Base-by-base conservation (phyloP, 495 filamentous ascomycete species). In the Penicillium daleae region DNA sequence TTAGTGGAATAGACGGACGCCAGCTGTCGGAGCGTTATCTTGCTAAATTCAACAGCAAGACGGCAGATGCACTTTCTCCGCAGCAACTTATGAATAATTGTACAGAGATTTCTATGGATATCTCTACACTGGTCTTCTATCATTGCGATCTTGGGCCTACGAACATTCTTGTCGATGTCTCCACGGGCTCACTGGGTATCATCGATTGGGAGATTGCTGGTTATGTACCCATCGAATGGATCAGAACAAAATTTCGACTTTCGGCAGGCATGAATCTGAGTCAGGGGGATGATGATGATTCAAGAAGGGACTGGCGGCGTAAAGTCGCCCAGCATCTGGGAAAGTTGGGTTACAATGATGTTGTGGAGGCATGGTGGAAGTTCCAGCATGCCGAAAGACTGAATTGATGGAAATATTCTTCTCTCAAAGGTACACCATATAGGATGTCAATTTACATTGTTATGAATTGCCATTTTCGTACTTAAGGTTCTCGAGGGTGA, bases 191-290 rank as follows among this genome's bases (percentile, higher is more conserved):
- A 19, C 57, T 76, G 24, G 63, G 71, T 27, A 74, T 76, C 57
- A 76, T 77, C 40, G 71, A 76, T 57, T 77, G 69, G 74, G 74
- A 75, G 62, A 57, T 62, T 44, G 73, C 66, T 60, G 73, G 73
- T 26, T 75, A 67, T 51, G 62, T 70, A 32, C 73, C 69, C 22
- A 67, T 48, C 54, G 73, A 66, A 53, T 74, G 70, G 73, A 56
- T 75, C 31, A 56, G 71, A 50, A 76, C 72, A 15, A 76, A 76
- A 42, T 66, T 62, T 57, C 64, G 62, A 48, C 46, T 33, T 27
- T 59, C 63, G 22, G 63, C 57, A 51, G 69, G 71, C 49, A 65
- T 70, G 65, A 61, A 71, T 68, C 63, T 69, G 44, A 26, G 60
- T n/a, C 27, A 65, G 57, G 42, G 57, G 39, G 51, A 56, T 56